Conservation (phyloP, 768 basidiomycete genomes). For the Sistotremastrum suecicum region DNA sequence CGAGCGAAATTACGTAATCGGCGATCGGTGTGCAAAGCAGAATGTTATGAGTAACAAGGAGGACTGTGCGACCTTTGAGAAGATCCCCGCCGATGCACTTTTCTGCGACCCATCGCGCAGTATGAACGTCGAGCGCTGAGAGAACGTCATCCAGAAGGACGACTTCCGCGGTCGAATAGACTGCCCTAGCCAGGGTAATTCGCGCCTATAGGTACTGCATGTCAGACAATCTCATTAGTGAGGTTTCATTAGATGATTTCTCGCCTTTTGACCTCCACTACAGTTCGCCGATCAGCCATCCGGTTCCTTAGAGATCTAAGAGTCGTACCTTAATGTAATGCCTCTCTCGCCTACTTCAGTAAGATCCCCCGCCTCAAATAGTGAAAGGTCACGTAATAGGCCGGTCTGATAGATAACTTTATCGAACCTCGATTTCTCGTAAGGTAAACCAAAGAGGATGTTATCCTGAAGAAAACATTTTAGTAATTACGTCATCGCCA, state of each 20-base stretch:
- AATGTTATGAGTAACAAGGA: slow-evolving; percentile 27
- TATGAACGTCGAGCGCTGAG: slow-evolving; percentile 33
- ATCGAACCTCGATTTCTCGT: slow-evolving; percentile 29
- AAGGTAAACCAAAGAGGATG: slow-evolving; percentile 34
- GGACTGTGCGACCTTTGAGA: slow-evolving; percentile 31
- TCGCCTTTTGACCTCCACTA: slow-evolving; percentile 32
- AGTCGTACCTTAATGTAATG: slow-evolving; percentile 16
- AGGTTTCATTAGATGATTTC: no score
- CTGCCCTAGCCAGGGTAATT: slow-evolving; percentile 30
- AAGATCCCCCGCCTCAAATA: slow-evolving; percentile 21
- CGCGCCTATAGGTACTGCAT: slow-evolving; percentile 20
- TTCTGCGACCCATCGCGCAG: slow-evolving; percentile 35
- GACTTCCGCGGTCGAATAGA: slow-evolving; percentile 28
- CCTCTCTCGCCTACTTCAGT: slow-evolving; percentile 33
- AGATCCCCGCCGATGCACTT: slow-evolving; percentile 35
- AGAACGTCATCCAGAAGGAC: slow-evolving; percentile 35
- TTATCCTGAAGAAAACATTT: slow-evolving; percentile 20
- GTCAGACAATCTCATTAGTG: no score
- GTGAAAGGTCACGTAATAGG: slow-evolving; percentile 17
- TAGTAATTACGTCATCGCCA: no score
- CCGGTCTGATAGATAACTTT: slow-evolving; percentile 20
- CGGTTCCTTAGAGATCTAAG: no score
- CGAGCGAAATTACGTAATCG: background rate
- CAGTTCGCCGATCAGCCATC: no score
- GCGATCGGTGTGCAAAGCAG: slow-evolving; percentile 10